Percentiles rank a stretch among this genome's conserved stretches.
These are phyloP conservation scores for Exophiala oligosperma DNA, from an alignment of 2,329 filamentous ascomycete species.

Conservation along the genomic window DNA sequence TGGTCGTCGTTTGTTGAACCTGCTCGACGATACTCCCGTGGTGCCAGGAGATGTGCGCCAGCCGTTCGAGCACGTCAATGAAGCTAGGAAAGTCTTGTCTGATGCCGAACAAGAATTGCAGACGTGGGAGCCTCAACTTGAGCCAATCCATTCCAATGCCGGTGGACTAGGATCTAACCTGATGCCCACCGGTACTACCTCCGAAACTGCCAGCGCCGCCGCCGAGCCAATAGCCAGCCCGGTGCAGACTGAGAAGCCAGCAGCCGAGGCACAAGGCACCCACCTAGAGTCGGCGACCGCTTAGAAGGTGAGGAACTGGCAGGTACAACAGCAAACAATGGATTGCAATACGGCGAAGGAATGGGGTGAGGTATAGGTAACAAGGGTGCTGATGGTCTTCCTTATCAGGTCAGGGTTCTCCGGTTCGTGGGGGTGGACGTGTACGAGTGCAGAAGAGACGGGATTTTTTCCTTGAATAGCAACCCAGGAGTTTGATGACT, in stretches of 20 bases:
- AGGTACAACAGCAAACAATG: constrained; percentile 10
- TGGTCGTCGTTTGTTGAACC: constrained; percentile 76
- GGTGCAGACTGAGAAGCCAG: constrained; percentile 10
- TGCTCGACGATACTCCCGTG: constrained; percentile 86
- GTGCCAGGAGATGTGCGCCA: constrained; percentile 78
- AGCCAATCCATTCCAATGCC: constrained; percentile 54
- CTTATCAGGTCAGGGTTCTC: background rate
- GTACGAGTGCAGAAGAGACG: constrained; percentile 8
- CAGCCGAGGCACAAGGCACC: constrained; percentile 21
- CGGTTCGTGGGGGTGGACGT: background rate
- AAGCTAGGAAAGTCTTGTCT: constrained; percentile 82
- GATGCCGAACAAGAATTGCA: constrained; percentile 88
- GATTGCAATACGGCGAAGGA: background rate
- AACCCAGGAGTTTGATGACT: background rate
- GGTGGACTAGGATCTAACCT: constrained; percentile 47
- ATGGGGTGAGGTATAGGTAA: background rate
- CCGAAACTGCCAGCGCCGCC: constrained; percentile 14
- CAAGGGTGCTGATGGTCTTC: background rate
- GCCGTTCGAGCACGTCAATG: constrained; percentile 64
- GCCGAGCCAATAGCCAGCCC: constrained; percentile 7
- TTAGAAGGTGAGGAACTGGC: constrained; percentile 25
- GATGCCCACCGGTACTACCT: constrained; percentile 33
- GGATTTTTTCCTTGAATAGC: background rate
- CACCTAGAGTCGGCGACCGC: constrained; percentile 27
- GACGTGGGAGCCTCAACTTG: constrained; percentile 64